Evolutionary conservation across 805 yeast genomes (phyloP).

Genomic region (Kregervanrija delftensis): DNA sequence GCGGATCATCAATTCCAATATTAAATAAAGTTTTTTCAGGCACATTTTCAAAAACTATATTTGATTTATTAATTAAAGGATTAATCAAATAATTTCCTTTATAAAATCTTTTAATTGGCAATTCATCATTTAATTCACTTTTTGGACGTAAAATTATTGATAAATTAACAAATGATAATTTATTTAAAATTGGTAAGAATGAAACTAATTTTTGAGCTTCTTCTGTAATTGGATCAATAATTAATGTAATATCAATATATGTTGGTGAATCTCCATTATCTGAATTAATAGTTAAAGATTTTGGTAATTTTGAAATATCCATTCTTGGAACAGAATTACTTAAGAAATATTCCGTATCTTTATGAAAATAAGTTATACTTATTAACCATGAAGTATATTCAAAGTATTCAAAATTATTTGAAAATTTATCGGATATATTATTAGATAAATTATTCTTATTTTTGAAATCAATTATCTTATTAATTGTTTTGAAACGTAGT

Average conservation of each 20-base stretch:
- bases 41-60: constrained; percentile 35
- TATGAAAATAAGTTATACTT: constrained; percentile 18
- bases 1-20: constrained; percentile 52
- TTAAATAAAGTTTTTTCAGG: constrained; percentile 49
- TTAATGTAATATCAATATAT: constrained; percentile 45
- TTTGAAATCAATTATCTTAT: neutral
- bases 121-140: constrained; percentile 26
- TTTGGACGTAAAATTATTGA: constrained; percentile 53
- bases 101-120: constrained; percentile 55
- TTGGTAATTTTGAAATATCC: constrained; percentile 5
- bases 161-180: constrained; percentile 45
- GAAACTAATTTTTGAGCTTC: constrained; percentile 56
- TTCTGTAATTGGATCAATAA: constrained; percentile 71
- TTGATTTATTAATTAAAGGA: constrained; percentile 26
- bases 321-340: constrained; percentile 18
- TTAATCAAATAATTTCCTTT: constrained; percentile 33
- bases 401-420: constrained; percentile 14
- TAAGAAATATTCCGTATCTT: constrained; percentile 24
- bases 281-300: constrained; percentile 4
- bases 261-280: constrained; percentile 3
- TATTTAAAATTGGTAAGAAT: constrained; percentile 29
- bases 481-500: constrained; percentile 4
- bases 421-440: constrained; percentile 6
- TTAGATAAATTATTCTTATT: neutral
- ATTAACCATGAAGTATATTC: constrained; percentile 19